These are phyloP conservation scores for Phascolomyces articulosus DNA, from an alignment of 371 early-diverging fungal species.

Conservation along the genomic window DNA sequence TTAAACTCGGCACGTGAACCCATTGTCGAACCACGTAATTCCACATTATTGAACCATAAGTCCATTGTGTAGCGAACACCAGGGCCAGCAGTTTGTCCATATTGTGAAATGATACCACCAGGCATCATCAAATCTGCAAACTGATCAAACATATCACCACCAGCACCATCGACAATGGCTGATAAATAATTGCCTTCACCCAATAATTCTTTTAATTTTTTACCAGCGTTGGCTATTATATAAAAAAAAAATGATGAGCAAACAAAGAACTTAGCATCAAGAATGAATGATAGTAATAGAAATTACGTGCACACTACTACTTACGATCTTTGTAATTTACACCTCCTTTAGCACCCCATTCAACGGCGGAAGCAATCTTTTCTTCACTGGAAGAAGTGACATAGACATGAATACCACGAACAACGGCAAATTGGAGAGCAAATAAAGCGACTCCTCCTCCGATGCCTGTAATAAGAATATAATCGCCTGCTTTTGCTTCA, in stretches of 20 bases:
- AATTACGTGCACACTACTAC: not conserved
- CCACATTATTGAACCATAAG: slow-evolving; percentile 59
- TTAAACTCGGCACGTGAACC: slow-evolving; percentile 67
- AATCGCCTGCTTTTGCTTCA: slow-evolving; percentile 52
- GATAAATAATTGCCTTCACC: slow-evolving; percentile 42
- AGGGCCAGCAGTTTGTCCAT: slow-evolving; percentile 63
- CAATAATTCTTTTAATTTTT: slow-evolving; percentile 46
- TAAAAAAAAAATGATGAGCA: no score
- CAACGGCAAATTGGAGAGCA: slow-evolving; percentile 70
- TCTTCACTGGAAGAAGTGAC: slow-evolving; percentile 71
- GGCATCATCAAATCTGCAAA: slow-evolving; percentile 40
- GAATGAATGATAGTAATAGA: no score
- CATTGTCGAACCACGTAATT: slow-evolving; percentile 67
- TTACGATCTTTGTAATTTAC: slow-evolving; percentile 72
- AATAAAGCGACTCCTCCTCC: slow-evolving; percentile 78
- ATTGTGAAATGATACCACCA: slow-evolving; percentile 64
- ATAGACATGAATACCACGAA: slow-evolving; percentile 70
- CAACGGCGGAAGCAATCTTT: slow-evolving; percentile 67
- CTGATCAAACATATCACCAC: slow-evolving; percentile 53
- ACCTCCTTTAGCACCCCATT: slow-evolving; percentile 71
- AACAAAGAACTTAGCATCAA: no score
- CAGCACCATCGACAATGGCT: slow-evolving; percentile 73
- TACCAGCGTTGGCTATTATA: slow-evolving; percentile 51
- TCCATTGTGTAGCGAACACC: slow-evolving; percentile 52
- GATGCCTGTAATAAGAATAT: slow-evolving; percentile 74